These are phyloP conservation scores for Phytopythium ostracodes DNA, from an alignment of 352 stramenopile species.

Conservation along the genomic window DNA sequence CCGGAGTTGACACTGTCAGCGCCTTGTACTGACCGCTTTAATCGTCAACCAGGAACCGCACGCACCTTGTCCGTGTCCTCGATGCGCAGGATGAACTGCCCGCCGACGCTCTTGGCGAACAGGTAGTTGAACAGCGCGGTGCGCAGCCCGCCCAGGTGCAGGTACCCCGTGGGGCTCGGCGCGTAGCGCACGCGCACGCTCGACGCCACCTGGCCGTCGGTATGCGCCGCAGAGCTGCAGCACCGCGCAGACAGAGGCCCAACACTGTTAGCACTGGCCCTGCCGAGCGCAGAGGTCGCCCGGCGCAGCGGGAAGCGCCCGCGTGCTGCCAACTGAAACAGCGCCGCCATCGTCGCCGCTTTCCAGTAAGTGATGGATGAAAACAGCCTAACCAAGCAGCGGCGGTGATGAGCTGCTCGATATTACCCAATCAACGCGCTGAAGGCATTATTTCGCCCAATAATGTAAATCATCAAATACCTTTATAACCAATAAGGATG, in stretches of 20 bases:
- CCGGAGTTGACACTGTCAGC: slow-evolving; percentile 8
- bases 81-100: slow-evolving; percentile 89
- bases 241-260: background rate
- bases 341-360: slow-evolving; percentile 1
- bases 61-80: slow-evolving; percentile 90
- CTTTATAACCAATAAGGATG: slow-evolving; percentile 6
- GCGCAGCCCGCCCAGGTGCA: slow-evolving; percentile 89
- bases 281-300: background rate
- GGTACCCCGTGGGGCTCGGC: slow-evolving; percentile 86
- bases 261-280: background rate
- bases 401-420: slow-evolving; percentile 2
- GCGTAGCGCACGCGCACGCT: slow-evolving; percentile 82
- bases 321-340: slow-evolving; percentile 4
- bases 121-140: slow-evolving; percentile 93
- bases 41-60: background rate
- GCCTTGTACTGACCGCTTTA: background rate
- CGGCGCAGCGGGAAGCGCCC: background rate
- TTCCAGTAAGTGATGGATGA: background rate
- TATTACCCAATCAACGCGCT: background rate
- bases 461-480: background rate
- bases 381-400: background rate
- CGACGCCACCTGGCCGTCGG: background rate
- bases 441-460: background rate
- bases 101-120: slow-evolving; percentile 80
- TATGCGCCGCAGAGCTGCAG: background rate